Evolutionary conservation across 495 filamentous ascomycete genomes (phyloP).

Genomic region (Chaetomium tenue): DNA sequence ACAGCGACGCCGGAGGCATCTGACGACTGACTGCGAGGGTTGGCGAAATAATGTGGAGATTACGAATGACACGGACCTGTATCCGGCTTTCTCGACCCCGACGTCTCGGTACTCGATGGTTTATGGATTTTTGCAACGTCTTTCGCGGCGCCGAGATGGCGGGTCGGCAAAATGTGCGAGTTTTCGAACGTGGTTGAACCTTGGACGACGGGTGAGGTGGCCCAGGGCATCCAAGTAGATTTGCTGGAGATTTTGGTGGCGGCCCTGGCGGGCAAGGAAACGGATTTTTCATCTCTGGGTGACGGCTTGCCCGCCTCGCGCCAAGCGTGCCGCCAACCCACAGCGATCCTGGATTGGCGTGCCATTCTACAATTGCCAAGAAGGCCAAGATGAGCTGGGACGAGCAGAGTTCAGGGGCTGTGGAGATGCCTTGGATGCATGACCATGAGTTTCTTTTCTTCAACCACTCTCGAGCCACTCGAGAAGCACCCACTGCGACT

Average conservation of each 20-base stretch:
- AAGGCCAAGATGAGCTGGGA: neutral
- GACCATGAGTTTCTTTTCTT: neutral
- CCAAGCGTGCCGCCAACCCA: neutral
- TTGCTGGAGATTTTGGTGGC: neutral
- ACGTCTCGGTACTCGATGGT: neutral
- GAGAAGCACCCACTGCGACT: no score
- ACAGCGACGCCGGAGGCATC: slow-evolving; percentile 1
- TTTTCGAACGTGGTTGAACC: neutral
- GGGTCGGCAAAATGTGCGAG: neutral
- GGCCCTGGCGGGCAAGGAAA: neutral
- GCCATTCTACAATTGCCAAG: neutral
- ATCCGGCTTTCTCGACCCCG: neutral
- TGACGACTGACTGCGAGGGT: neutral
- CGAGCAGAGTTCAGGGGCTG: neutral
- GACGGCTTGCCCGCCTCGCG: neutral
- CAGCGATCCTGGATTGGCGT: neutral
- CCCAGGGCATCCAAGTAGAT: neutral
- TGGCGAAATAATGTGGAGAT: neutral
- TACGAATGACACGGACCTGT: neutral
- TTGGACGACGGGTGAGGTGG: no score
- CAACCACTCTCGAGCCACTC: neutral
- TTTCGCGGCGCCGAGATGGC: neutral
- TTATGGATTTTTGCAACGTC: neutral
- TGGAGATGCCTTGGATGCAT: neutral
- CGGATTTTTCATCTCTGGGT: slow-evolving; percentile 6